Evolutionary conservation across 202 grass and related monocot species (phyloP).

Genomic region (Hordeum pubiflorum): DNA sequence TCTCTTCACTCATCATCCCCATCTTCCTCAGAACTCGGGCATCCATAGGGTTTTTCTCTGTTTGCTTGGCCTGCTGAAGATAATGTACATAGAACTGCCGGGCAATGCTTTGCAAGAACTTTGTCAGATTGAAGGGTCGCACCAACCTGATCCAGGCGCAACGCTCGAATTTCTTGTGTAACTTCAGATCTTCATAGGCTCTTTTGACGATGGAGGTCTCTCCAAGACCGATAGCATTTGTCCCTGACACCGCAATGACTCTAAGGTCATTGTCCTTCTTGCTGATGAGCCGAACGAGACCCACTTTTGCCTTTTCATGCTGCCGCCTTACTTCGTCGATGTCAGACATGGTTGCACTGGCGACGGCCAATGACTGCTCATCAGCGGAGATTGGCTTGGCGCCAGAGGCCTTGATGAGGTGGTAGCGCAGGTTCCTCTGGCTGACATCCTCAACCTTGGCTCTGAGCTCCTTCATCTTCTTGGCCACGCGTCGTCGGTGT

Average conservation of each 20-base stretch:
- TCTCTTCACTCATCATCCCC: not conserved
- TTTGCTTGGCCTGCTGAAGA: not conserved
- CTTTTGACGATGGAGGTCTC: not conserved
- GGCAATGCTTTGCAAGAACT: not conserved
- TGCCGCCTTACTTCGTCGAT: not conserved
- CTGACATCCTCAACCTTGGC: not conserved
- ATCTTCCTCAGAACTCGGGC: not conserved
- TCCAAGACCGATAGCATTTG: not conserved
- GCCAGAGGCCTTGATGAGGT: not conserved
- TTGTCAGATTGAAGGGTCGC: not conserved
- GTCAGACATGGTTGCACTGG: not conserved
- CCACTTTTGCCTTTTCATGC: not conserved
- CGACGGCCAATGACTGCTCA: not conserved
- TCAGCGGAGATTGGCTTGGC: not conserved
- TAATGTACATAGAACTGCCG: not conserved
- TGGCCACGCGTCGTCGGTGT: not conserved
- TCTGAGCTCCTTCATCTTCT: not conserved
- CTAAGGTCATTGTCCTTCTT: not conserved
- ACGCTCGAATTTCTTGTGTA: not conserved
- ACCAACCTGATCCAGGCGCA: not conserved
- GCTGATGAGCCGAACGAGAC: not conserved
- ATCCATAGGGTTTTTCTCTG: not conserved
- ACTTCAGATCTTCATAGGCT: not conserved
- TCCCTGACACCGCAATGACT: not conserved
- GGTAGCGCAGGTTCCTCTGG: not conserved